Conservation (phyloP, 129 eudicot species). For the Gnaphalium uliginosum region DNA sequence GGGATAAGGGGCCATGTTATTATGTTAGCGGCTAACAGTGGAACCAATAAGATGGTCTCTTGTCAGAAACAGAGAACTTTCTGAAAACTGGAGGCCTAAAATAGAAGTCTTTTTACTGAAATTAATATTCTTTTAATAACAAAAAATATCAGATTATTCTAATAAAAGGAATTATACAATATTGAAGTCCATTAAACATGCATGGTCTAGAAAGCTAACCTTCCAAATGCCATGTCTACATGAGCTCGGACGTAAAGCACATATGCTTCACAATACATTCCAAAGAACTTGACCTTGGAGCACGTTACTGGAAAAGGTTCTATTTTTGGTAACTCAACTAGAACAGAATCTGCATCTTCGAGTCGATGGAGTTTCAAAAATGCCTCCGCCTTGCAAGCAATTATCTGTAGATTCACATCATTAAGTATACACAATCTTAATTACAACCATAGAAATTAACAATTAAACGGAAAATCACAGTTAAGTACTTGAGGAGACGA, state of each 20-base stretch:
- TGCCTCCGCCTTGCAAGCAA: slow-evolving; percentile 63
- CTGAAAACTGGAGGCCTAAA: slow-evolving; percentile 5
- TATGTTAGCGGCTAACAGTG: neutral
- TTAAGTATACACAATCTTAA: neutral
- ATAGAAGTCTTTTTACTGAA: no score
- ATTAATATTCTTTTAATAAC: no score
- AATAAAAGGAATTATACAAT: neutral
- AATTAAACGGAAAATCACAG: neutral
- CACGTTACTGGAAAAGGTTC: slow-evolving; percentile 52
- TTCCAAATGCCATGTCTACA: slow-evolving; percentile 61
- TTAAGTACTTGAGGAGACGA: slow-evolving; percentile 54
- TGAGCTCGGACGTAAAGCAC: slow-evolving; percentile 48
- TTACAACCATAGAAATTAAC: neutral
- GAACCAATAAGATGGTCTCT: neutral
- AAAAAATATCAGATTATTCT: no score
- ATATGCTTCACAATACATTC: slow-evolving; percentile 53
- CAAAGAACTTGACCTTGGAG: slow-evolving; percentile 44
- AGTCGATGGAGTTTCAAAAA: slow-evolving; percentile 52
- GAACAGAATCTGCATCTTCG: slow-evolving; percentile 48
- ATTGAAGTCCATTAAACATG: neutral
- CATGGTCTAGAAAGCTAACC: slow-evolving; percentile 36
- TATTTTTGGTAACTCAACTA: slow-evolving; percentile 41
- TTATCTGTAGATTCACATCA: slow-evolving; percentile 33
- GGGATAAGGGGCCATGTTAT: neutral
- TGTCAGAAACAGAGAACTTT: neutral